Percentiles rank a stretch among this genome's conserved stretches.
Evolutionary conservation across 2,329 filamentous ascomycete genomes (phyloP).

Genomic region (Cladophialophora chaetospira): DNA sequence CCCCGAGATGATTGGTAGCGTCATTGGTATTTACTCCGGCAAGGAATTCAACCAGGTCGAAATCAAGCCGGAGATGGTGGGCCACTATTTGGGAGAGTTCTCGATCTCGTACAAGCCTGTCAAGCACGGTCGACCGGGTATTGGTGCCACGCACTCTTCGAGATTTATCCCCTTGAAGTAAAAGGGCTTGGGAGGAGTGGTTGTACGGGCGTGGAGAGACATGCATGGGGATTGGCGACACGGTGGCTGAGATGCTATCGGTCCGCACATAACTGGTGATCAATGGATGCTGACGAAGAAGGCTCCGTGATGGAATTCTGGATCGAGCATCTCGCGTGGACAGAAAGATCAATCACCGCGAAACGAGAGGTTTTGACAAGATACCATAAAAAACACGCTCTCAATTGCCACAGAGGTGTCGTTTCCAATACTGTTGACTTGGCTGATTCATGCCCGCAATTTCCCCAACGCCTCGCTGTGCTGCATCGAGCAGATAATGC

Average conservation of each 20-base stretch:
- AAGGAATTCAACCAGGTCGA: constrained; percentile 99
- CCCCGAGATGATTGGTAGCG: constrained; percentile 98
- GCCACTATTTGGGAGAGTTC: constrained; percentile 99
- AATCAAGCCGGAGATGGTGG: constrained; percentile 99
- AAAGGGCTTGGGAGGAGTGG: not conserved
- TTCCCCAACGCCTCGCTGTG: constrained; percentile 8
- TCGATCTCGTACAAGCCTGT: constrained; percentile 99
- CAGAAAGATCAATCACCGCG: no score
- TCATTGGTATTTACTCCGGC: constrained; percentile 98
- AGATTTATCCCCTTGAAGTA: constrained; percentile 99
- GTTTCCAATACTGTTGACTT: not conserved
- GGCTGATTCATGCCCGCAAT: not conserved
- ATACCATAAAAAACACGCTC: not conserved
- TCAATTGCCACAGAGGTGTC: not conserved
- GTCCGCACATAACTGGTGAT: not conserved
- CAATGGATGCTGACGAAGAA: not conserved
- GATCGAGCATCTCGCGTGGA: not conserved
- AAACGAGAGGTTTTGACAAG: not conserved
- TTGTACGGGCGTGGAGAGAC: not conserved
- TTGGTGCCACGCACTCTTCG: constrained; percentile 99
- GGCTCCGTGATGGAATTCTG: not conserved
- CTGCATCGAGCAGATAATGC: not conserved
- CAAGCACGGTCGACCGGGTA: constrained; percentile 99
- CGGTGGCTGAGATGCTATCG: not conserved
- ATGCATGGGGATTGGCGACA: not conserved